A percentile compares a stretch with the other conserved stretches of the same genome.
phyloP scores from a whole-genome alignment of 2,329 filamentous ascomycete genomes.

The Penicillium sp. region DNA sequence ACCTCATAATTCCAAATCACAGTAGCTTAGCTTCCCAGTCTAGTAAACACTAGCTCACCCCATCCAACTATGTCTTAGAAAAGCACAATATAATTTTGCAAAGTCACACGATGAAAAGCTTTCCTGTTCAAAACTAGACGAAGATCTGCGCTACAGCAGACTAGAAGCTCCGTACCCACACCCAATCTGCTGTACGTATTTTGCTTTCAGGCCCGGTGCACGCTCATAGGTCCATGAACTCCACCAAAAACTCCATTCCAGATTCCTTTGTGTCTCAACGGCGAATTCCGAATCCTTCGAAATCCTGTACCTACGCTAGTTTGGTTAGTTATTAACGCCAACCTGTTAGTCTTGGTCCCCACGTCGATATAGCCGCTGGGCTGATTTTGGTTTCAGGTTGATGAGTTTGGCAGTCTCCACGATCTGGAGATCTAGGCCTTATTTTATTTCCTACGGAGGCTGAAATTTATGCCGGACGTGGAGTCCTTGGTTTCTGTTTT shows the following conservation, averaged over 20 bases:
- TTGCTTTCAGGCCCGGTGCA: not conserved
- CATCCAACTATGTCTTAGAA: not conserved
- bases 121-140: not conserved
- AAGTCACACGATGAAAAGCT: not conserved
- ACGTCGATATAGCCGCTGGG: not conserved
- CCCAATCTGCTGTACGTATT: not conserved
- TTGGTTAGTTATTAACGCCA: not conserved
- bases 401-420: not conserved
- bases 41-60: not conserved
- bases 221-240: no score
- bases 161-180: not conserved
- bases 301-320: conserved; percentile 3
- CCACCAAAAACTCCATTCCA: no score
- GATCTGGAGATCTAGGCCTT: not conserved
- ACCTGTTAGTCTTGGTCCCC: not conserved
- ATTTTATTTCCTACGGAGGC: not conserved
- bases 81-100: not conserved
- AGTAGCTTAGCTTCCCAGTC: not conserved
- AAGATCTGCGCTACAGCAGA: not conserved
- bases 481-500: not conserved
- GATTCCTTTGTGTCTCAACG: not conserved
- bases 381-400: not conserved
- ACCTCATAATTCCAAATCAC: not conserved
- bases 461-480: not conserved
- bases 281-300: not conserved